Base-by-base conservation (phyloP, 2,329 filamentous ascomycete species). In the Orbilia oligospora region DNA sequence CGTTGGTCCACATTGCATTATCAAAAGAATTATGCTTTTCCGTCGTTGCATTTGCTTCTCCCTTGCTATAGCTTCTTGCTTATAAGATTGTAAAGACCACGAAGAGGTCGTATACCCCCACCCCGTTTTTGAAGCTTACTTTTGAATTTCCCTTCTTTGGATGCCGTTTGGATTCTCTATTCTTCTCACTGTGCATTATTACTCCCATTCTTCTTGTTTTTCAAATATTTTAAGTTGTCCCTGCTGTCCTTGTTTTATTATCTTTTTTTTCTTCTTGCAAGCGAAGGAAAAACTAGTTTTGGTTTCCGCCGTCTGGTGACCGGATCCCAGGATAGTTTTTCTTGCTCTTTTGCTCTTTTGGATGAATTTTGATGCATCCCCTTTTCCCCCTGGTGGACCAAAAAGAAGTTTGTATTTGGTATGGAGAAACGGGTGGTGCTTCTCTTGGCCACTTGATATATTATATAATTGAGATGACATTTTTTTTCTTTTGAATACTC, bases 91-190 rank as follows among this genome's bases (percentile, higher is more conserved):
- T 69, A 36, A 70, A 70, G 71, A 76, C 30, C 67, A 71, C 48
- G 58, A 76, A 76, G 65, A 30, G 38, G 64, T 38, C 58, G 49
- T 77, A 77, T 77, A 77, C 72, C 72, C 71, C 72, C 41, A 65
- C 72, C 72, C 72, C 30, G 75, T 66, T 67, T 69, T 72, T 27
- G 10, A 63, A 38, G 16, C 27, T 65, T 24, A n/a, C n/a, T 38
- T 41, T n/a, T 41, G 1, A n/a, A 8, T 1, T 22, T 48, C 18
- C 20, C 48, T 22, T 24, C 36, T 65, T 64, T 64, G 27, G n/a
- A 38, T 24, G 24, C 22, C 24, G 44, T 64, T 36, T 63, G n/a
- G 10, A 10, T 63, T 67, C 51, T 51, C 46, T 33, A 20, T 56
- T 69, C 61, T 73, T 71, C 66, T 76, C 30, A 27, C 56, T 61